A percentile compares a stretch with the other conserved stretches of the same genome.
Conservation (phyloP, 805 yeast species). For the Kodamaea nitidulidarum region DNA sequence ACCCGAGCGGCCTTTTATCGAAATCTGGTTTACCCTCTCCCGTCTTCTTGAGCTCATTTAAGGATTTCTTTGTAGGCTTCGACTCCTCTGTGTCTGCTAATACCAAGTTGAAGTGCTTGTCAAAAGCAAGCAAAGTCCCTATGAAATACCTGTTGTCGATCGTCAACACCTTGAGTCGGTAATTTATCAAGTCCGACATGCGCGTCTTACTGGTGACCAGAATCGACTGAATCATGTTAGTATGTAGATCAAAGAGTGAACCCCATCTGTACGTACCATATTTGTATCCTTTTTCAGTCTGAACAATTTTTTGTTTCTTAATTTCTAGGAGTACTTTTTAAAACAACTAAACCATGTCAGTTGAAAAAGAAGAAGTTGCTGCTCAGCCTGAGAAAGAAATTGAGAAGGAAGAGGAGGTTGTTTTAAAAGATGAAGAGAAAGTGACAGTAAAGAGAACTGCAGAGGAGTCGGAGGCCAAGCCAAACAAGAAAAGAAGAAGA, state of each 20-base stretch:
- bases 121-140: conserved; percentile 85
- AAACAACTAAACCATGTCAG: conserved; percentile 4
- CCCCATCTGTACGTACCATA: conserved; percentile 4
- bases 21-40: conserved; percentile 38
- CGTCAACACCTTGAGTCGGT: conserved; percentile 67
- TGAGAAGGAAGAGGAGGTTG: background rate
- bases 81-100: conserved; percentile 81
- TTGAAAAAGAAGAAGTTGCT: conserved; percentile 11
- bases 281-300: background rate
- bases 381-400: background rate
- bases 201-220: conserved; percentile 32
- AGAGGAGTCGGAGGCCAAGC: conserved; percentile 19
- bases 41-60: conserved; percentile 28
- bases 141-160: conserved; percentile 73
- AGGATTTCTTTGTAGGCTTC: conserved; percentile 64
- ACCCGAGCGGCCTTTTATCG: conserved; percentile 74
- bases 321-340: conserved; percentile 1
- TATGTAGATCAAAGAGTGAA: background rate
- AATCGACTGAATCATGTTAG: conserved; percentile 8
- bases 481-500: conserved; percentile 53
- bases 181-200: conserved; percentile 66
- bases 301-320: conserved; percentile 3
- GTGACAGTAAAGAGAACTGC: conserved; percentile 11
- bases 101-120: conserved; percentile 83
- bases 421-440: too few relatives aligned